Percentiles rank a stretch among this genome's conserved stretches.
Evolutionary conservation across 140 eudicot genomes (phyloP).

Genomic region (Erigeron philadelphicus): DNA sequence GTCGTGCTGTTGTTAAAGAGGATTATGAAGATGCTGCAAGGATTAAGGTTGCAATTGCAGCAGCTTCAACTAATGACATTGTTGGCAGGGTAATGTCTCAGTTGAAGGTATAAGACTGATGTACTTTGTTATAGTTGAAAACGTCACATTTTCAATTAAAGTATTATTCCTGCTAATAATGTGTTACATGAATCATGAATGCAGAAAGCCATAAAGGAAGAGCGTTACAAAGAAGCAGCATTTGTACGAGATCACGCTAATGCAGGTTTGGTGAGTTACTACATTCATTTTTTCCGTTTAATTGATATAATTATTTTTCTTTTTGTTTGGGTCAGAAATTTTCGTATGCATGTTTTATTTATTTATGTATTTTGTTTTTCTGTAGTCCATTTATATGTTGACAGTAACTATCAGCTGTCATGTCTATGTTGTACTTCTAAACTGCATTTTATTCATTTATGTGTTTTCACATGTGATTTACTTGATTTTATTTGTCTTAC

Average conservation of each 20-base stretch:
- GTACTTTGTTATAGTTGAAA: not conserved
- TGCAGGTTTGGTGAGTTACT: slow-evolving; percentile 82
- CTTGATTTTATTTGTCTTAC: slow-evolving; percentile 19
- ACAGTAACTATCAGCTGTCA: not conserved
- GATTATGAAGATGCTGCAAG: slow-evolving; percentile 92
- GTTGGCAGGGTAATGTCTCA: slow-evolving; percentile 80
- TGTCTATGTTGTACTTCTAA: not conserved
- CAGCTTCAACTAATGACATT: slow-evolving; percentile 75
- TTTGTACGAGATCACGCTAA: slow-evolving; percentile 72
- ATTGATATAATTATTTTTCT: slow-evolving; percentile 7
- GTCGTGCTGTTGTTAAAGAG: slow-evolving; percentile 57
- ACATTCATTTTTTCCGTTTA: not conserved
- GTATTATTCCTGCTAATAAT: not conserved
- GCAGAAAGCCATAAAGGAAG: slow-evolving; percentile 83
- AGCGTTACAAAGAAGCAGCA: slow-evolving; percentile 81
- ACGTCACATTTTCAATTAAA: slow-evolving; percentile 1
- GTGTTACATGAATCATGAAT: slow-evolving; percentile 11
- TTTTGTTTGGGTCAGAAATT: not conserved
- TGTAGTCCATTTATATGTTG: not conserved
- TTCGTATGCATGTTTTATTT: not conserved
- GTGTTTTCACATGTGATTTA: slow-evolving; percentile 8
- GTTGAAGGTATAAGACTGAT: slow-evolving; percentile 47
- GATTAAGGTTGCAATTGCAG: slow-evolving; percentile 95
- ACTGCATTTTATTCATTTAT: slow-evolving; percentile 4
- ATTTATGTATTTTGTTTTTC: slow-evolving; percentile 1